Percentiles rank a stretch among this genome's conserved stretches.
phyloP scores from a whole-genome alignment of 208 protist genomes.

The Trypanosomatidae sp. region DNA sequence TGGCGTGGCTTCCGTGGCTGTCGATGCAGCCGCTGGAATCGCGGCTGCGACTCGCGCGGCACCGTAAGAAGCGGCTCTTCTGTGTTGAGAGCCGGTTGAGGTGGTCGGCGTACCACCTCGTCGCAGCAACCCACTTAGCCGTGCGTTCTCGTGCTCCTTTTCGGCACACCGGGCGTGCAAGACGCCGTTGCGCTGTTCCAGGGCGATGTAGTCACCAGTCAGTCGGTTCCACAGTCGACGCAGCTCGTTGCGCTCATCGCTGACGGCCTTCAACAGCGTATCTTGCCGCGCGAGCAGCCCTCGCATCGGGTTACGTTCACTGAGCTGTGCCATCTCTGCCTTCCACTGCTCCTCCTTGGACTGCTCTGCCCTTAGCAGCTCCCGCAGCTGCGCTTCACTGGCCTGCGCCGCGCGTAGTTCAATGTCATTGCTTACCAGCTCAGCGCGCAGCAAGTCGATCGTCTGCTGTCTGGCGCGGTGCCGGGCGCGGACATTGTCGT shows the following conservation, averaged over 20 bases:
- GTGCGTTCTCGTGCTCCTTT: constrained; percentile 73
- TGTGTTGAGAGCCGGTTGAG: not conserved
- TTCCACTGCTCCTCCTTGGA: constrained; percentile 38
- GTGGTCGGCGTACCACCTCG: constrained; percentile 1
- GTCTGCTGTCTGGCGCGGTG: constrained; percentile 17
- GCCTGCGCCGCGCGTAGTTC: constrained; percentile 26
- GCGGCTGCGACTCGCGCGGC: not conserved
- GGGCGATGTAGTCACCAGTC: constrained; percentile 59
- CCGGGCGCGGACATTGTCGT: constrained; percentile 18
- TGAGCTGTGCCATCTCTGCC: constrained; percentile 35
- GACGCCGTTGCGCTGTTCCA: constrained; percentile 68
- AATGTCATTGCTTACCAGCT: constrained; percentile 23
- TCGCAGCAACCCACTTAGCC: constrained; percentile 42
- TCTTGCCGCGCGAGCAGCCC: constrained; percentile 61
- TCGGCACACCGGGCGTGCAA: constrained; percentile 74
- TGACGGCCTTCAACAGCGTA: constrained; percentile 42
- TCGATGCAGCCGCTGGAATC: not conserved
- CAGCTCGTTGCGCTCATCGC: constrained; percentile 59
- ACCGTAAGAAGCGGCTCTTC: not conserved
- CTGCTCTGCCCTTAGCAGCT: constrained; percentile 27
- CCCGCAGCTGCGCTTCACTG: constrained; percentile 35
- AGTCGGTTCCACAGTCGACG: constrained; percentile 47
- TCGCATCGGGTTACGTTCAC: constrained; percentile 48
- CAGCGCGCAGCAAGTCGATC: constrained; percentile 20
- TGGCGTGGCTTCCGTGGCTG: not conserved